Conservation (phyloP, 768 basidiomycete species). For the Tricholoma furcatifolium region DNA sequence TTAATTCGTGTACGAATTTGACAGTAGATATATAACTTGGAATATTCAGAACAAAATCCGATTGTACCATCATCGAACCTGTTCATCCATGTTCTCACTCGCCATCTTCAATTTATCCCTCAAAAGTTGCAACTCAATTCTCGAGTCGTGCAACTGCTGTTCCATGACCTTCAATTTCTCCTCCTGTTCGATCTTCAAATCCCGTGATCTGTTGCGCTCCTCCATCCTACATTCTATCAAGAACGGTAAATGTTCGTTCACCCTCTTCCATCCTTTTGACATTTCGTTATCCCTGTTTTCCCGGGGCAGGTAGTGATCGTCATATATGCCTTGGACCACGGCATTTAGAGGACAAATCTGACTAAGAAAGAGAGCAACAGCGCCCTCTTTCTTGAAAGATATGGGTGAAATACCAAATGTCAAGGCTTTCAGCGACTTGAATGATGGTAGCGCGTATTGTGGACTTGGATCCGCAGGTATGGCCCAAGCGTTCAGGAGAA, state of each 20-base stretch:
- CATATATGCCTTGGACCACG: conserved; percentile 44
- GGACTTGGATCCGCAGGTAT: conserved; percentile 14
- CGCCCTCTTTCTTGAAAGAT: conserved; percentile 33
- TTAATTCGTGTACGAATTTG: too few relatives aligned
- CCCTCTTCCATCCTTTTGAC: conserved; percentile 39
- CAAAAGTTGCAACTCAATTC: too few relatives aligned
- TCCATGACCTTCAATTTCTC: too few relatives aligned
- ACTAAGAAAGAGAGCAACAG: conserved; percentile 53
- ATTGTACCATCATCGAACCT: too few relatives aligned
- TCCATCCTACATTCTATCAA: conserved; percentile 48
- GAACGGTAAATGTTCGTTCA: conserved; percentile 37
- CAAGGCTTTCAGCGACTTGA: conserved; percentile 34
- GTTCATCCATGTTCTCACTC: too few relatives aligned
- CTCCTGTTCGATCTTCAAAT: too few relatives aligned
- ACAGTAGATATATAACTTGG: too few relatives aligned
- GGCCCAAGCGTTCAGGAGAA: conserved; percentile 37
- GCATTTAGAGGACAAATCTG: conserved; percentile 46
- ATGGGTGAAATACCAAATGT: conserved; percentile 54
- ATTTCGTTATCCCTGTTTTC: conserved; percentile 6
- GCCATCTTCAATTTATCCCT: too few relatives aligned
- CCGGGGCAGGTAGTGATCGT: conserved; percentile 29
- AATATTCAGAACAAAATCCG: too few relatives aligned
- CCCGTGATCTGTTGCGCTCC: conserved; percentile 22
- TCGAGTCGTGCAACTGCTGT: too few relatives aligned
- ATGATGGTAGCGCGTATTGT: conserved; percentile 21